Evolutionary conservation across 352 stramenopile genomes (phyloP), one percentile per base, ranked within the genome.

Genomic region (Pythium insidiosum): DNA sequence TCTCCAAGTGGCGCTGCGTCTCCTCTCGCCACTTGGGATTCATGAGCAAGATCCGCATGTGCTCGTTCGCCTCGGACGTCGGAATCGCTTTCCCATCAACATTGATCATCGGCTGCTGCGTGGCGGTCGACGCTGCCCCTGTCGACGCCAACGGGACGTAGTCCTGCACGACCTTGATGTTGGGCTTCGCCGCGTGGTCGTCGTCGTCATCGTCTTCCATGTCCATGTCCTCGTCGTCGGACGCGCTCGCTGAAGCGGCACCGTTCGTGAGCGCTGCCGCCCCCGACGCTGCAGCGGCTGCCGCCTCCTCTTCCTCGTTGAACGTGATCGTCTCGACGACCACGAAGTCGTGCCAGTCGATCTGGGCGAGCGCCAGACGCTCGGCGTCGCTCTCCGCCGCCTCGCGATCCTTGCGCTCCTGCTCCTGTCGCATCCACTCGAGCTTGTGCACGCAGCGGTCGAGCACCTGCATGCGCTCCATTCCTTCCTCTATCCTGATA

Each of bases 341-440:
- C 4, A 98, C 93, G 59, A 99, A 99, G 68, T 99, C 96, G 64
- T 99, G 92, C 97, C 97, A 99, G 73, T 99, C 96, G 52, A 99
- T 75, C 56, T 88, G 70, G 23, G 75, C 64, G 13, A 85, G 53
- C 35, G 79, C 83, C 12, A 80, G 63, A 4, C 66, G 66, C 62
- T 94, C 80, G 0, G 77, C 79, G 36, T 92, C 82, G 42, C 63
- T 84, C 31, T 84, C 78, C 7, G 76, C 81, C 1, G 62, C 73
- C 33, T 94, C 78, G 19, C 66, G 66, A 13, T 84, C 76, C 40
- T 87, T 75, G 6, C 58, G 54, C 22, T 94, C 81, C 43, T 86
- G 72, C 45, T 91, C 76, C 16, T 70, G 73, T 6, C 81, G 69
- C 34, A 78, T 63, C 67, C 71, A 94, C 55, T 94, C 81, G 38